A percentile compares a stretch with the other conserved stretches of the same genome.
Conservation (phyloP, 2,329 filamentous ascomycete species). For the Parasarocladium wereldwijsianum region DNA sequence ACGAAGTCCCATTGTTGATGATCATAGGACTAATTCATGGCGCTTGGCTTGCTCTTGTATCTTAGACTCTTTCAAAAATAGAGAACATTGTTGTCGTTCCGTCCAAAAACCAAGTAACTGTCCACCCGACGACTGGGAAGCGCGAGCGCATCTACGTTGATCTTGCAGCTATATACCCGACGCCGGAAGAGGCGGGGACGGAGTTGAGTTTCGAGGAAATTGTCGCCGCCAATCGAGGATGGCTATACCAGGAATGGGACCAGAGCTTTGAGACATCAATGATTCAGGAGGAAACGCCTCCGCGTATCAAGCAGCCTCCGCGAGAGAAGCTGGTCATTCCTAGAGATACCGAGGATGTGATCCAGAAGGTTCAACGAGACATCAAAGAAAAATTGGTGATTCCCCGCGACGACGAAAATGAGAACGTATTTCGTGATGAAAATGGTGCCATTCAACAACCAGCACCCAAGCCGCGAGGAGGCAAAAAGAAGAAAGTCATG, state of each 20-base stretch:
- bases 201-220: slow-evolving; percentile 90
- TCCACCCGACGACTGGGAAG: slow-evolving; percentile 72
- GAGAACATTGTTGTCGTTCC: slow-evolving; percentile 55
- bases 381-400: slow-evolving; percentile 7
- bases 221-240: slow-evolving; percentile 62
- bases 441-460: slow-evolving; percentile 38
- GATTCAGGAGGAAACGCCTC: slow-evolving; percentile 16
- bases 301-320: slow-evolving; percentile 14
- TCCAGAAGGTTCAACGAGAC: slow-evolving; percentile 8
- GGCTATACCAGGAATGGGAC: slow-evolving; percentile 43
- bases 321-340: slow-evolving; percentile 13
- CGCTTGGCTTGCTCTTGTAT: slow-evolving; percentile 25
- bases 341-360: slow-evolving; percentile 7
- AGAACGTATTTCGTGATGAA: slow-evolving; percentile 35
- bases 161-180: slow-evolving; percentile 72
- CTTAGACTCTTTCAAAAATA: slow-evolving; percentile 45
- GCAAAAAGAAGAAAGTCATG: slow-evolving; percentile 63
- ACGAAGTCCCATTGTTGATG: slow-evolving; percentile 59
- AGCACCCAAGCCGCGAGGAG: slow-evolving; percentile 27
- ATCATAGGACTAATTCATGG: slow-evolving; percentile 86
- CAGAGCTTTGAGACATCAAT: slow-evolving; percentile 17
- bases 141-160: slow-evolving; percentile 80
- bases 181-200: slow-evolving; percentile 50
- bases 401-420: slow-evolving; percentile 17
- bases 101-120: slow-evolving; percentile 59